Evolutionary conservation across 768 basidiomycete genomes (phyloP), one percentile per base, ranked within the genome.

Genomic region (Suillus brevipes): DNA sequence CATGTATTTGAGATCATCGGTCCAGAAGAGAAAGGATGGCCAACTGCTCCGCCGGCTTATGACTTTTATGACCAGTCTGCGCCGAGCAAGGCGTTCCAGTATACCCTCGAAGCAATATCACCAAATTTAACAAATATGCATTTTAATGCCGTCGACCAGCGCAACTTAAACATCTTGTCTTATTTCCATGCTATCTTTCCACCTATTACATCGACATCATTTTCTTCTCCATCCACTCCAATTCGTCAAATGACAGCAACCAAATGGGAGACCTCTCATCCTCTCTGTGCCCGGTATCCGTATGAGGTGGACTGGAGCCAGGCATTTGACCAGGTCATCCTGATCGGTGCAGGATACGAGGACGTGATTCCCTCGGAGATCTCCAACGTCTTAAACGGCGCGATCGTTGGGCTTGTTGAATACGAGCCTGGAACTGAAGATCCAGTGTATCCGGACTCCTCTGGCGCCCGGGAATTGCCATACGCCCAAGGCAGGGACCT

Each of bases 331-430:
- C 78, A 79, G 23, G 79, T 97, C 49, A 75, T 91, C 52, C 78
- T 97, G 45, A 80, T 82, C 0, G 94, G 94, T 5, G 80, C 89
- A 9, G 94, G 91, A 5, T 80, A 82, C 12, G 95, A 97, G 69
- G 94, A 95, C 65, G 87, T 98, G 37, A 82, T 90, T 0, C 79
- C 82, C 6, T 80, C 83, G 1, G 94, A 98, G 71, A 73, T 97
- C 3, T 77, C 73, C 2, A 78, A 85, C 5, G 93, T 92, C 0
- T 79, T 98, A 40, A 94, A 94, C 64, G 91, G 91, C 0, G 87
- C 89, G 1, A 68, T 98, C 40, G 91, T 97, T 4, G 95, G 85
- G 0, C 82, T 98, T 13, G 83, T 95, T 9, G 78, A 78, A 9
- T 84, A 78, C 64, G 83, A 85, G 10, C 38, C 66, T 20, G 18